These are phyloP conservation scores for Ceratocystis cubensis DNA, from an alignment of 2,329 filamentous ascomycete species.

Conservation along the genomic window DNA sequence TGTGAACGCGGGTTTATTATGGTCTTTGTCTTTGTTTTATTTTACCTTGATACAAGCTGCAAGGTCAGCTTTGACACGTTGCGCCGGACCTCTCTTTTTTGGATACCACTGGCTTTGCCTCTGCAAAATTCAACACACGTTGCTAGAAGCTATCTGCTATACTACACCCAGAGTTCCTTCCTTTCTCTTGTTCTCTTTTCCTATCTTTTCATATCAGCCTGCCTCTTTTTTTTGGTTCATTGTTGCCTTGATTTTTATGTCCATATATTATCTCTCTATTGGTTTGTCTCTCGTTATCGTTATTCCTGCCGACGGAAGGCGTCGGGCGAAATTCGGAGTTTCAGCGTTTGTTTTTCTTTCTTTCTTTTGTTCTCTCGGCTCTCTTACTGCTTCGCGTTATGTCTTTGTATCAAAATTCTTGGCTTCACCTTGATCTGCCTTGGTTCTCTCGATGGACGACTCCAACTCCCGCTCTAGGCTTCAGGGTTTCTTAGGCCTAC, in stretches of 20 bases:
- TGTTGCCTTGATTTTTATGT: background rate
- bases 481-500: background rate
- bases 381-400: background rate
- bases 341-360: conserved; percentile 9
- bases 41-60: conserved; percentile 3
- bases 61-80: background rate
- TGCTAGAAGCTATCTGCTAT: background rate
- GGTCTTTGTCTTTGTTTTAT: conserved; percentile 12
- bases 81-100: background rate
- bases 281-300: background rate
- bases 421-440: background rate
- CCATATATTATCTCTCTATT: background rate
- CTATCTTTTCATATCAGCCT: background rate
- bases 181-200: background rate
- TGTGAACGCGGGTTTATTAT: background rate
- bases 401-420: background rate
- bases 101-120: background rate
- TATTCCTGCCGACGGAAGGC: conserved; percentile 6
- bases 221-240: background rate
- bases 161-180: background rate
- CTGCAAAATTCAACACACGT: background rate
- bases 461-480: background rate
- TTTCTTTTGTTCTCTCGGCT: background rate
- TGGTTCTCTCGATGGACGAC: background rate
- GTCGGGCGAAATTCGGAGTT: conserved; percentile 2